Percentiles rank a stretch among this genome's conserved stretches.
Evolutionary conservation across 2,329 filamentous ascomycete species (phyloP).

Genomic region (Hymenoscyphus linearis): DNA sequence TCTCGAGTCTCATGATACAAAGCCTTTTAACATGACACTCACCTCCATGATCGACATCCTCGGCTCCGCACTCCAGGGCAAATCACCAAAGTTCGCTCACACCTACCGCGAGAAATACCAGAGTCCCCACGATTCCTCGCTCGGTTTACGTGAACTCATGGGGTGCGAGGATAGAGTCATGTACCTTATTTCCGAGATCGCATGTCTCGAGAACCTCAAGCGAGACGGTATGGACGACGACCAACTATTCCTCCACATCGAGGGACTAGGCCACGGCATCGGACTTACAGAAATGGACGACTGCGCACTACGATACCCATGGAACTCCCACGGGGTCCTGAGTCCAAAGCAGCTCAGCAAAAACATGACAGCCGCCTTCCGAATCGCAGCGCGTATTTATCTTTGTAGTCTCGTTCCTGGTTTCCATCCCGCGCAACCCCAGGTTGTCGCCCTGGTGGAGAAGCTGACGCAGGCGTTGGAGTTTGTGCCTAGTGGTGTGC

Average conservation of each 20-base stretch:
- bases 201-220: conserved; percentile 89
- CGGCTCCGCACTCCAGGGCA: conserved; percentile 84
- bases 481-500: conserved; percentile 73
- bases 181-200: conserved; percentile 97
- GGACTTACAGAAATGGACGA: conserved; percentile 69
- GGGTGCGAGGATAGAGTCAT: conserved; percentile 96
- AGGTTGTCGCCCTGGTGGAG: conserved; percentile 70
- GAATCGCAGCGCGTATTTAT: conserved; percentile 88
- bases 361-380: conserved; percentile 89
- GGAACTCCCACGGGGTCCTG: conserved; percentile 66
- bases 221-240: conserved; percentile 77
- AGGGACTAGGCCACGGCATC: conserved; percentile 81
- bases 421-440: conserved; percentile 69
- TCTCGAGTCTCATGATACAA: conserved; percentile 42
- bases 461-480: conserved; percentile 73
- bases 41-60: conserved; percentile 96
- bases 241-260: conserved; percentile 81
- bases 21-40: conserved; percentile 87
- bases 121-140: conserved; percentile 51
- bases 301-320: conserved; percentile 51
- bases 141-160: conserved; percentile 88
- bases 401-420: conserved; percentile 93
- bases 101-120: conserved; percentile 95
- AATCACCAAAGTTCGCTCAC: conserved; percentile 82
- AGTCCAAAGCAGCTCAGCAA: conserved; percentile 76